Percentiles rank a stretch among this genome's conserved stretches.
Evolutionary conservation across 768 basidiomycete species (phyloP).

Genomic region (Russula virescens): DNA sequence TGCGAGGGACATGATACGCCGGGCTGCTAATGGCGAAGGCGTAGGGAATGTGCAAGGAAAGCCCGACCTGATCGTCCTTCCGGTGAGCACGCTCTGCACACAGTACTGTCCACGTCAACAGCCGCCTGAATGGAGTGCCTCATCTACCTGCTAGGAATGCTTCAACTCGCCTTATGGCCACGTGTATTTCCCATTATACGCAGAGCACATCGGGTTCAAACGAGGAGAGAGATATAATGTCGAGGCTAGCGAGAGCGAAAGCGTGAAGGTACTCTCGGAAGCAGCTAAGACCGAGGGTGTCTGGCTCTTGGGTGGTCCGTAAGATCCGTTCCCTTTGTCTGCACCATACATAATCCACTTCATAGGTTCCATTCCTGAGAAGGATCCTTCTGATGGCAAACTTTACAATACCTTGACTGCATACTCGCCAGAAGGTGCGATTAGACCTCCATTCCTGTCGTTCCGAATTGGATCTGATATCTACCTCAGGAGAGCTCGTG

Average conservation of each 20-base stretch:
- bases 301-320: conserved; percentile 90
- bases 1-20: conserved; percentile 74
- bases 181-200: conserved; percentile 73
- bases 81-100: conserved; percentile 42
- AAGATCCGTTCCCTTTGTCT: background rate
- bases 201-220: conserved; percentile 67
- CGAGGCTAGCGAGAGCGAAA: conserved; percentile 56
- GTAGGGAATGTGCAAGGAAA: conserved; percentile 38
- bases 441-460: background rate
- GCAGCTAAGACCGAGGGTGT: conserved; percentile 70
- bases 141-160: conserved; percentile 62
- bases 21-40: conserved; percentile 45
- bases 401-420: conserved; percentile 93
- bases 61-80: conserved; percentile 79
- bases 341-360: background rate
- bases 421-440: conserved; percentile 70
- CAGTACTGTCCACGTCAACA: conserved; percentile 30
- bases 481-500: conserved; percentile 65
- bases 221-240: conserved; percentile 56
- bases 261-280: conserved; percentile 72
- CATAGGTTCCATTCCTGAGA: conserved; percentile 92
- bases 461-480: conserved; percentile 9
- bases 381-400: conserved; percentile 53
- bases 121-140: background rate
- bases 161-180: conserved; percentile 86